Evolutionary conservation across 306 rosid genomes (phyloP), one percentile per base, ranked within the genome.

Genomic region (Dalbergia oliveri): DNA sequence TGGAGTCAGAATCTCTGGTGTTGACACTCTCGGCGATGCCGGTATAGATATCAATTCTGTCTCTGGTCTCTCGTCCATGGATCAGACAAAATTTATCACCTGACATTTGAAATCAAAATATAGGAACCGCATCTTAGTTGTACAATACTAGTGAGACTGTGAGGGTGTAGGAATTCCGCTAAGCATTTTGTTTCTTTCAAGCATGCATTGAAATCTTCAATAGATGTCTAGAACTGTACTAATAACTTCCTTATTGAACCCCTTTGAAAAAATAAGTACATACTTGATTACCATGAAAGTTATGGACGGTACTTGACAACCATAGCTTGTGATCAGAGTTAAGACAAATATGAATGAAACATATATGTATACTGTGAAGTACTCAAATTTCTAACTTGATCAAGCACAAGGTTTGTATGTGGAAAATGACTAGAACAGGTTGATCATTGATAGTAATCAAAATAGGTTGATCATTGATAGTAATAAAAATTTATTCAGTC

Each of bases 41-140:
- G 98, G 99, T 67, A 93, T 91, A 10, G 99, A 95, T 76, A 95
- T 93, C 69, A 95, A 91, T 84, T 95, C 99, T 33, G 98, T 93
- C 86, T 95, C 99, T 7, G 96, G 94, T 77, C 98, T 89, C 79
- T 95, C 98, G 67, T 95, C 99, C 99, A 95, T 94, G 64, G 9
- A 51, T 60, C 49, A 39, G 9, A 66, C 57, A 39, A 77, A 77
- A 16, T 47, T 47, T 37, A 37, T 37, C 31, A 61, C 45, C 71
- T 74, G 68, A 74, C 3, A 12, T 26, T 44, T 10, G 56, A 75
- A 45, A 44, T 23, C 45, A 61, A 61, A 60, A 26, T 44, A 31
- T 44, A 15, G 1, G 39, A 73, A 13, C 4, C 16, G 33, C 63
- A 51, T 51, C 50, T 10, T 53, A 34, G 13, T 23, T 49, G 51